Base-by-base conservation (phyloP, 2,329 filamentous ascomycete genomes). In the Sclerotinia subarctica region DNA sequence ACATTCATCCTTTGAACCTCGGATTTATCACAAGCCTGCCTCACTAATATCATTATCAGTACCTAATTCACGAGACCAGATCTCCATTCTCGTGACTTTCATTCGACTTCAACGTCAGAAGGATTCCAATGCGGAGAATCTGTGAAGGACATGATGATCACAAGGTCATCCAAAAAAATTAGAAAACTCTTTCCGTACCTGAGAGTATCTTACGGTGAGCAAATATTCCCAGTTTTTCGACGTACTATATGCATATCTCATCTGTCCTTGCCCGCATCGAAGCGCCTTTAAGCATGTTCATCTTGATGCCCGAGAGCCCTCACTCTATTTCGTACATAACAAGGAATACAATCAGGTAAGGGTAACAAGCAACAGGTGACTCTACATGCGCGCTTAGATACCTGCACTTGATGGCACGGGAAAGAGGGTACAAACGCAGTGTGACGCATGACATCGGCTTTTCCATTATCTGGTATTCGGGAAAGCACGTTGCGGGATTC, bases 321-420 rank as follows among this genome's bases (percentile, higher is more conserved):
- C 32, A 24, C 44, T 38, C 38, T 42, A 42, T 13, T 42, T 42
- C 38, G 11, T 49, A 59, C 21, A 44, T 47, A 66, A 47, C 44
- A 66, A 62, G 35, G 38, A 7, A 60, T 11, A 19, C 26, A 51
- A 54, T 51, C 42, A 17, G 52, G 17, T 53, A 46, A 63, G 46
- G 24, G 24, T 59, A 51, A 38, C 59, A 35, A 26, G n/a, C 5
- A 53, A 53, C 65, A 63, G 65, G 47, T 66, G 54, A 66, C 64
- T 66, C 44, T 58, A 66, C 65, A 57, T 67, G 35, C 65, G 65
- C 65, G 57, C 65, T 67, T 67, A 67, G 57, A 63, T 54, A 47
- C 57, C 32, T 19, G 38, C 6, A 11, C 35, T 38, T 47, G 19
- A 67, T 24, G 57, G 47, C 44, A 38, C 44, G 38, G 49, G 35